phyloP scores from a whole-genome alignment of 1,139 yeast species.

The Nakaseomyces delphensis region DNA sequence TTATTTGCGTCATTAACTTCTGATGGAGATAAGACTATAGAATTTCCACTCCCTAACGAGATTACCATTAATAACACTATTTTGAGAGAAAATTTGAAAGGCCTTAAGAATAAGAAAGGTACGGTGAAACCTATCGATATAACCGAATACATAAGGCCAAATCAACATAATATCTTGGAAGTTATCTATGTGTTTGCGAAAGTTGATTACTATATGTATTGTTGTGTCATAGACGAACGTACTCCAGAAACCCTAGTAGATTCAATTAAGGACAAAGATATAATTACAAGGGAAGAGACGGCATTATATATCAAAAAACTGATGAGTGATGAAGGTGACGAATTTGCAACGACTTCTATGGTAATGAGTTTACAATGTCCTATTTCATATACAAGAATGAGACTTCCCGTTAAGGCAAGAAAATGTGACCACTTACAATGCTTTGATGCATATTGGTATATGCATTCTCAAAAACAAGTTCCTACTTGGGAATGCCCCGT shows the following conservation, averaged over 20 bases:
- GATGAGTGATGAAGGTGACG: constrained; percentile 42
- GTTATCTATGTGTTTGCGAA: constrained; percentile 47
- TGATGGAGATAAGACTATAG: constrained; percentile 11
- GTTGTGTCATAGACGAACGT: constrained; percentile 46
- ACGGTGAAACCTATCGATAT: constrained; percentile 62
- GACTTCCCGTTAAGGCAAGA: constrained; percentile 49
- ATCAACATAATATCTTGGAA: constrained; percentile 37
- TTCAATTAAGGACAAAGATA: constrained; percentile 35
- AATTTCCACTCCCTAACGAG: constrained; percentile 46
- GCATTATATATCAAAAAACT: constrained; percentile 35
- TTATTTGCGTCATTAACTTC: constrained; percentile 22
- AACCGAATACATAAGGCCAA: constrained; percentile 37
- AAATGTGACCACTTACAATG: constrained; percentile 63
- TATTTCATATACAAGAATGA: constrained; percentile 49
- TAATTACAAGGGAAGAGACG: constrained; percentile 43
- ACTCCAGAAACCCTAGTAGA: constrained; percentile 35
- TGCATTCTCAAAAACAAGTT: constrained; percentile 53
- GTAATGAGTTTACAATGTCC: constrained; percentile 56
- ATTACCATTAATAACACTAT: constrained; percentile 41
- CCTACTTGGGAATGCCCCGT: constrained; percentile 67
- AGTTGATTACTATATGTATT: constrained; percentile 39
- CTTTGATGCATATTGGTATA: constrained; percentile 55
- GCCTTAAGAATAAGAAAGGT: constrained; percentile 52
- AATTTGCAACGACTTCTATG: constrained; percentile 47
- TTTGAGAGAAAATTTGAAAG: constrained; percentile 44